A percentile compares a stretch with the other conserved stretches of the same genome.
phyloP scores from a whole-genome alignment of 2,329 filamentous ascomycete species.

The Tothia fuscella region DNA sequence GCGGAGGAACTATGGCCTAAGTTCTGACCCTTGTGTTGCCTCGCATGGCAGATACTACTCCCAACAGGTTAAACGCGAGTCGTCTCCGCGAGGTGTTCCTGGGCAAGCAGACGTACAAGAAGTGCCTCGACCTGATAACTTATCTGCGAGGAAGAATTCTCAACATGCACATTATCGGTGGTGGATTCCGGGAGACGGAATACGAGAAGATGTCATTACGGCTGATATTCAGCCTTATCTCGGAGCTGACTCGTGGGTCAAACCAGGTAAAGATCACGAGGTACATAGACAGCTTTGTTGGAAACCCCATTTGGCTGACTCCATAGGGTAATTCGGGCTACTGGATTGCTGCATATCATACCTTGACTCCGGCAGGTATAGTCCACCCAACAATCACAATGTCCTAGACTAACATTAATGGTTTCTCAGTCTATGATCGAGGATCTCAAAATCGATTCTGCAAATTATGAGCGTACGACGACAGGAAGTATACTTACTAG shows the following conservation, averaged over 20 bases:
- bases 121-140: too few relatives aligned
- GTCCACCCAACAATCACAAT: too few relatives aligned
- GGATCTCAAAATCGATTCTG: neutral
- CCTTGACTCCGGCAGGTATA: neutral
- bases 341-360: neutral
- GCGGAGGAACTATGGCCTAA: too few relatives aligned
- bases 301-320: neutral
- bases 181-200: neutral
- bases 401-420: too few relatives aligned
- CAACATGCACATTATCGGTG: neutral
- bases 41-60: too few relatives aligned
- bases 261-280: neutral
- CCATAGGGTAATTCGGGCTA: neutral
- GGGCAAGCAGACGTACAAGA: too few relatives aligned
- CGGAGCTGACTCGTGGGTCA: neutral
- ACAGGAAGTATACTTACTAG: neutral
- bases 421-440: too few relatives aligned
- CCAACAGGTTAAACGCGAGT: too few relatives aligned
- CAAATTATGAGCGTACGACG: neutral
- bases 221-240: neutral
- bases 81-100: too few relatives aligned
- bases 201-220: neutral
- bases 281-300: neutral
- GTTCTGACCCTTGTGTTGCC: too few relatives aligned
- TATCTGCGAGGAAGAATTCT: too few relatives aligned